Evolutionary conservation across 768 basidiomycete species (phyloP).

Genomic region (Amanita phalloides): DNA sequence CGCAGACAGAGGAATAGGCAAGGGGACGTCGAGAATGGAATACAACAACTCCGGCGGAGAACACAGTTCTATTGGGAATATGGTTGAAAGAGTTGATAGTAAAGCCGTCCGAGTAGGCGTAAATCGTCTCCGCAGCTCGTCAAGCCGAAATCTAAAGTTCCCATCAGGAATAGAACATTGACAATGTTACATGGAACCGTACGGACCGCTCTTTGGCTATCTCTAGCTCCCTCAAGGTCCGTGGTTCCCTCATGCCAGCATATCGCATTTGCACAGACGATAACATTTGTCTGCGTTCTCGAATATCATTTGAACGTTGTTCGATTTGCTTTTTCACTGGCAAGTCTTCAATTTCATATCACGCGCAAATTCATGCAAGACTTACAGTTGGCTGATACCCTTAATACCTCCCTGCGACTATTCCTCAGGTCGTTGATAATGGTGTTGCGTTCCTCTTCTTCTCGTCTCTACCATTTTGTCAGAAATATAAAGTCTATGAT

Average conservation of each 20-base stretch:
- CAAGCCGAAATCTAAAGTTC: conserved; percentile 34
- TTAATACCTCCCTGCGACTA: conserved; percentile 8
- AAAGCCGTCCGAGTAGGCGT: conserved; percentile 48
- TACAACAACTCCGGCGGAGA: conserved; percentile 83
- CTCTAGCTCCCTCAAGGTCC: conserved; percentile 19
- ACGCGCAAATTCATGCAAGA: neutral
- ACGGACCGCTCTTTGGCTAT: conserved; percentile 27
- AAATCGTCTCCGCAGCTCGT: conserved; percentile 37
- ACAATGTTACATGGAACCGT: conserved; percentile 7
- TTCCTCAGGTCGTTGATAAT: conserved; percentile 38
- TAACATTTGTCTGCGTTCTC: conserved; percentile 35
- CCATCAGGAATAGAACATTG: neutral
- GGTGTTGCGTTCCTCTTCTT: conserved; percentile 55
- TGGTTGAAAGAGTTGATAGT: conserved; percentile 57
- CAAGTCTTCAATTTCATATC: neutral
- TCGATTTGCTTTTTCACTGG: conserved; percentile 34
- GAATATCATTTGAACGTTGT: conserved; percentile 31
- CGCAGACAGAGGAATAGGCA: conserved; percentile 71
- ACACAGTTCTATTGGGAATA: conserved; percentile 86
- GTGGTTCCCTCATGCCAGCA: conserved; percentile 11
- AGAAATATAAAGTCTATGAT: neutral
- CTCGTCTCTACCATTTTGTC: conserved; percentile 42
- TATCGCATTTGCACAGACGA: conserved; percentile 29
- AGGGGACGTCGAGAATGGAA: conserved; percentile 76
- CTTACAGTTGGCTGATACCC: neutral